phyloP scores from a whole-genome alignment of 83 land plant genomes.

The Diphasiastrum complanatum region DNA sequence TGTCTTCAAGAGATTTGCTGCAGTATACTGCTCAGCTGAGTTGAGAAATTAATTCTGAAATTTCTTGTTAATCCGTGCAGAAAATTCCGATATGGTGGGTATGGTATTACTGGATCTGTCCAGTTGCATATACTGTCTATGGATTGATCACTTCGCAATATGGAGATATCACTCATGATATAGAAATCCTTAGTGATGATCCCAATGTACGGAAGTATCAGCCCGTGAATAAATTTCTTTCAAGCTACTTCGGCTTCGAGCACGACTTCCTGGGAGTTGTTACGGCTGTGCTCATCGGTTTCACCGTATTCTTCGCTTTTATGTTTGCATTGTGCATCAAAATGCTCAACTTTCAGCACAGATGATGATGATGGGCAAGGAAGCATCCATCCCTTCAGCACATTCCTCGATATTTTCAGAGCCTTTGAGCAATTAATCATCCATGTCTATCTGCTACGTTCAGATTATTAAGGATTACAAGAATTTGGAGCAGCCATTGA shows the following conservation, averaged over 20 bases:
- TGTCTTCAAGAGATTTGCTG: background rate
- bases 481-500: no score
- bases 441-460: no score
- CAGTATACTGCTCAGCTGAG: background rate
- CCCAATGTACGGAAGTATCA: background rate
- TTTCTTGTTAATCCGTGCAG: constrained; percentile 3
- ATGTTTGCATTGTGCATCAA: constrained; percentile 27
- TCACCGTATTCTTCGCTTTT: constrained; percentile 17
- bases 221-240: constrained; percentile 4
- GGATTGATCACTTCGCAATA: constrained; percentile 25
- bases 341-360: constrained; percentile 28
- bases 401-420: no score
- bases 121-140: constrained; percentile 22
- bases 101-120: constrained; percentile 25
- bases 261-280: constrained; percentile 26
- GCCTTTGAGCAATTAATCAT: no score
- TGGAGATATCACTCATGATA: no score
- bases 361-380: no score
- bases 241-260: constrained; percentile 19
- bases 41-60: background rate
- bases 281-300: constrained; percentile 13
- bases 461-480: no score
- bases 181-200: constrained; percentile 20
- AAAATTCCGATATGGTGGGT: constrained; percentile 21
- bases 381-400: no score